These are phyloP conservation scores for Talaromyces wortmannii DNA, from an alignment of 495 filamentous ascomycete genomes.

Conservation along the genomic window DNA sequence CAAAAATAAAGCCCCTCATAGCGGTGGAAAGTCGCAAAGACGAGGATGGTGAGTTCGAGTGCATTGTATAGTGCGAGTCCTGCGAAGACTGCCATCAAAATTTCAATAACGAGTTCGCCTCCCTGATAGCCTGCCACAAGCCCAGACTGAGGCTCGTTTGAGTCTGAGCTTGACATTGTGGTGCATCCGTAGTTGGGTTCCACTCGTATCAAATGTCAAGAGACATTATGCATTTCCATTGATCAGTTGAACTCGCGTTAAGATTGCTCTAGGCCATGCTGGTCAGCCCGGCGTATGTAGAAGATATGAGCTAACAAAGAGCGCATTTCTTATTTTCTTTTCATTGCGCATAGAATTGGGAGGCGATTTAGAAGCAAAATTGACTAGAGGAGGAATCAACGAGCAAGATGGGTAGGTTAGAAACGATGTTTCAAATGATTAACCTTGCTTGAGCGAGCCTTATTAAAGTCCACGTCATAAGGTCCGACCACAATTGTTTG, in stretches of 20 bases:
- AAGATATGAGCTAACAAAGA: background rate
- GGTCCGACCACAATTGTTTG: too few relatives aligned
- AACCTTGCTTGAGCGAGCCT: background rate
- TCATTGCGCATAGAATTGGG: background rate
- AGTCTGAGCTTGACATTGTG: too few relatives aligned
- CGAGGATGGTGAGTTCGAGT: constrained; percentile 30
- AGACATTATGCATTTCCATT: background rate
- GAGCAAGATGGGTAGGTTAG: background rate
- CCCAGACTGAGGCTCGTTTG: too few relatives aligned
- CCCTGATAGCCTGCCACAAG: background rate
- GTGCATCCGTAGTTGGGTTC: background rate
- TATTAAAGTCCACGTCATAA: too few relatives aligned
- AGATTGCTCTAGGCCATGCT: background rate
- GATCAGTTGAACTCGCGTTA: background rate
- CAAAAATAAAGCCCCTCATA: constrained; percentile 36
- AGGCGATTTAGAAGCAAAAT: background rate
- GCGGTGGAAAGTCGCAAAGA: constrained; percentile 32
- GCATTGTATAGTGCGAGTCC: constrained; percentile 26
- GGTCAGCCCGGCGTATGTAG: background rate
- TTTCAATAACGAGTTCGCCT: constrained; percentile 5
- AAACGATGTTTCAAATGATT: background rate
- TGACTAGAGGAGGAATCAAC: background rate
- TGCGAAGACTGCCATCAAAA: constrained; percentile 25
- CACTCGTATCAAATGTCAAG: background rate
- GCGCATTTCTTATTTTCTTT: background rate